Percentiles rank a stretch among this genome's conserved stretches.
phyloP scores from a whole-genome alignment of 2,329 filamentous ascomycete genomes.

The Albophoma yamanashiensis region DNA sequence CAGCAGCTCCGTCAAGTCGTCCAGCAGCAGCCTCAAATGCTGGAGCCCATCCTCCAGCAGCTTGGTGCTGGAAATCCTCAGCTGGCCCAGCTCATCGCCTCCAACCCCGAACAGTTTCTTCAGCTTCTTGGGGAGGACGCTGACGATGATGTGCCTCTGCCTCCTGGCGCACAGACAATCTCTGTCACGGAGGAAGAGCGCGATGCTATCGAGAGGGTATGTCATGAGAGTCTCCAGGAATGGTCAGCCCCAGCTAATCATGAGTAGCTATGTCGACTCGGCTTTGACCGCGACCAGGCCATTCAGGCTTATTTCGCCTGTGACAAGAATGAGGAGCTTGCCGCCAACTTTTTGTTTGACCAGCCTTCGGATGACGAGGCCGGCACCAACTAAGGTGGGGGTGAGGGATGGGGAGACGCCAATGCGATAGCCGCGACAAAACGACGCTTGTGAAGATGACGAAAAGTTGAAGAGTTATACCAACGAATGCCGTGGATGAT shows the following conservation, averaged over 20 bases:
- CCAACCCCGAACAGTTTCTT: conserved; percentile 89
- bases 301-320: conserved; percentile 99
- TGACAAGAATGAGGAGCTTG: conserved; percentile 98
- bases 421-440: not conserved
- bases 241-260: not conserved
- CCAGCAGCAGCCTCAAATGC: conserved; percentile 95
- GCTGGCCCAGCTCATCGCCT: conserved; percentile 81
- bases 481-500: not conserved
- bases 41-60: conserved; percentile 95
- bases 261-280: conserved; percentile 72
- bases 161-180: conserved; percentile 81
- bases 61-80: conserved; percentile 92
- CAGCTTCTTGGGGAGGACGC: conserved; percentile 80
- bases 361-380: conserved; percentile 78
- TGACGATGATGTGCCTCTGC: conserved; percentile 73
- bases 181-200: conserved; percentile 91
- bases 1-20: conserved; percentile 95
- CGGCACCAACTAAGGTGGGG: conserved; percentile 26
- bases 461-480: conserved; percentile 5
- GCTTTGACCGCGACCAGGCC: conserved; percentile 84
- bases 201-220: conserved; percentile 89
- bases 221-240: conserved; percentile 4
- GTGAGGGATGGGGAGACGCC: not conserved
- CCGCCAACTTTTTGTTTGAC: conserved; percentile 96
- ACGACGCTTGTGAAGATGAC: conserved; percentile 16